phyloP scores from a whole-genome alignment of 2,329 filamentous ascomycete genomes.

The Apiospora pterosperma region DNA sequence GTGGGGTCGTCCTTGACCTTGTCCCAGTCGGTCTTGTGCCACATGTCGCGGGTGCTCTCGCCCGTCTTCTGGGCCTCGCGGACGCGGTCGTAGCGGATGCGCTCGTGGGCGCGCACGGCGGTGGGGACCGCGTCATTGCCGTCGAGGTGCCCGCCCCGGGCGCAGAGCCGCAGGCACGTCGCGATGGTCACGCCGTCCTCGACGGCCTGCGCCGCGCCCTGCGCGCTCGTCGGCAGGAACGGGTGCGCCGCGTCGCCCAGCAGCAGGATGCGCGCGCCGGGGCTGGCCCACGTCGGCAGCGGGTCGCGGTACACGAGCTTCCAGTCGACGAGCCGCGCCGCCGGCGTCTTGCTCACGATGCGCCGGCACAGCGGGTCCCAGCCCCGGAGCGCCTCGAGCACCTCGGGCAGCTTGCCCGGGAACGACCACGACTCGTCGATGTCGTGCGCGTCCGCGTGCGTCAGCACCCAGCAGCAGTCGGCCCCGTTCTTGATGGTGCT shows the following conservation, averaged over 20 bases:
- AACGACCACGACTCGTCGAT: slow-evolving; percentile 55
- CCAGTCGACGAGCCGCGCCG: slow-evolving; percentile 41
- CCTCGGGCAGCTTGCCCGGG: slow-evolving; percentile 49
- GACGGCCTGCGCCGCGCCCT: slow-evolving; percentile 48
- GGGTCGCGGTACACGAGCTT: slow-evolving; percentile 49
- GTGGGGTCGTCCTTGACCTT: slow-evolving; percentile 44
- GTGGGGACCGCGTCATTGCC: slow-evolving; percentile 34
- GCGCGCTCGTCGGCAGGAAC: slow-evolving; percentile 44
- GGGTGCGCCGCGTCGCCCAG: slow-evolving; percentile 49
- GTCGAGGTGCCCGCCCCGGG: no score
- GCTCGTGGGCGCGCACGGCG: slow-evolving; percentile 40
- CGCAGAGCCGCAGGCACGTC: slow-evolving; percentile 32
- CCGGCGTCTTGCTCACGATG: slow-evolving; percentile 45
- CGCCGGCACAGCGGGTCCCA: slow-evolving; percentile 48
- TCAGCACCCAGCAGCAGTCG: slow-evolving; percentile 58
- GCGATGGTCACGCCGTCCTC: slow-evolving; percentile 48
- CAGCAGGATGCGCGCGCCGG: slow-evolving; percentile 38
- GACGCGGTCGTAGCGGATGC: slow-evolving; percentile 47
- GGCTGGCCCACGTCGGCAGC: slow-evolving; percentile 46
- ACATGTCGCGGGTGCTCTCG: slow-evolving; percentile 46
- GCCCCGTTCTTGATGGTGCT: slow-evolving; percentile 53
- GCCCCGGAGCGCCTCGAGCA: slow-evolving; percentile 45
- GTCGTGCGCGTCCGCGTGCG: slow-evolving; percentile 50
- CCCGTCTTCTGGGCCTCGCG: slow-evolving; percentile 47
- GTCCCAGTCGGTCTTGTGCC: slow-evolving; percentile 53